phyloP scores from a whole-genome alignment of 495 filamentous ascomycete genomes.

The Podospora australis region DNA sequence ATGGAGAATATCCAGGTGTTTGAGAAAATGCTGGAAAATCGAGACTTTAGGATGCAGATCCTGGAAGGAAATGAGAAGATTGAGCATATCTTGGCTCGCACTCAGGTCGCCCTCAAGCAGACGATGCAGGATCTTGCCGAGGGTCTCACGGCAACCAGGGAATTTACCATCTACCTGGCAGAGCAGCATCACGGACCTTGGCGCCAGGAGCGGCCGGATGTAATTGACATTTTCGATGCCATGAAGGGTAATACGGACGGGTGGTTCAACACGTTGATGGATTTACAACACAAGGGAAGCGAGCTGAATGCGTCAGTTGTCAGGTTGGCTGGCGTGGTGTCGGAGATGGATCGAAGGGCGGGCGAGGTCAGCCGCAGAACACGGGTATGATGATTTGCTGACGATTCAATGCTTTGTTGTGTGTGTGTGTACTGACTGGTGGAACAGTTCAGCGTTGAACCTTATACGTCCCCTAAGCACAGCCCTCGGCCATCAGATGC shows the following conservation, averaged over 20 bases:
- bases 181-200: constrained; percentile 53
- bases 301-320: constrained; percentile 53
- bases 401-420: background rate
- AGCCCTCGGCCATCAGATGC: constrained; percentile 23
- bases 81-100: constrained; percentile 77
- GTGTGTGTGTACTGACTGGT: constrained; percentile 7
- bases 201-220: constrained; percentile 42
- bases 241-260: constrained; percentile 84
- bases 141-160: constrained; percentile 67
- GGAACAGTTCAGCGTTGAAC: constrained; percentile 16
- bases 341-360: constrained; percentile 72
- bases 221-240: constrained; percentile 62
- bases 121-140: constrained; percentile 70
- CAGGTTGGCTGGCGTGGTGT: constrained; percentile 60
- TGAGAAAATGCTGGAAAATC: constrained; percentile 81
- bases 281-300: constrained; percentile 58
- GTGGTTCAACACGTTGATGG: constrained; percentile 71
- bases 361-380: constrained; percentile 64
- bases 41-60: constrained; percentile 71
- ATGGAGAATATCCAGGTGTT: constrained; percentile 79
- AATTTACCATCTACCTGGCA: constrained; percentile 68
- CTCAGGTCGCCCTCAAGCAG: constrained; percentile 65
- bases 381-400: constrained; percentile 29
- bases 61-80: constrained; percentile 85
- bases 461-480: constrained; percentile 20